Evolutionary conservation across 2,329 filamentous ascomycete species (phyloP), one percentile per base, ranked within the genome.

Genomic region (Mariannaea elegans): DNA sequence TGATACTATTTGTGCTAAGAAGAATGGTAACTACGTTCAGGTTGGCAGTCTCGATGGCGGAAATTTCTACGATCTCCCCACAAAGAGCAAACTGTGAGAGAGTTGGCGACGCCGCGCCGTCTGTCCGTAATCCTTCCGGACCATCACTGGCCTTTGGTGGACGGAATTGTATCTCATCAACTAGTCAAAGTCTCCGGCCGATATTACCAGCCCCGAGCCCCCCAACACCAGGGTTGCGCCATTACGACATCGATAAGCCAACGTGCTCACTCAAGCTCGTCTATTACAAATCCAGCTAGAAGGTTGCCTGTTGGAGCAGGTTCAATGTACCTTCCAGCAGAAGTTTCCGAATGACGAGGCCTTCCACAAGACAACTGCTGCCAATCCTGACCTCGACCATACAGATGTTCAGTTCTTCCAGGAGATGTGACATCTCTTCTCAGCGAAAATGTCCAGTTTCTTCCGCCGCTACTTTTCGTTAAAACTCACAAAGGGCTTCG

Each of bases 211-310:
- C 27, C 7, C 27, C 27, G 7, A 12, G 7, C 7, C 27, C 27
- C 7, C 27, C 27, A 12, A 12, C 12, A 7, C 27, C 27, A 7
- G 27, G 27, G 27, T 12, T 31, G 27, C 27, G 27, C 27, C 27
- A 31, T 10, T 59, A 59, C 39, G 24, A 59, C 13, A 14, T 53
- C 4, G 31, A 31, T 18, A 41, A 32, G 14, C 48, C 48, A 13
- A 48, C 48, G 9, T 59, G 56, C 13, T 59, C 56, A 7, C 39
- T 59, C 29, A 59, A 59, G 21, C 32, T 59, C 14, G 48, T 59
- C 7, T 59, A 41, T 41, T 59, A 53, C 7, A 46, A 48, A 27
- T 59, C 47, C 10, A 41, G 48, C 13, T 16, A 42, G 29, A 47
- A 7, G 56, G 56, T 10, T 59, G 56, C 48, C 32, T 52, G 9